These are phyloP conservation scores for Cryptosporidium meleagridis DNA, from an alignment of 169 alveolate species.

Conservation along the genomic window DNA sequence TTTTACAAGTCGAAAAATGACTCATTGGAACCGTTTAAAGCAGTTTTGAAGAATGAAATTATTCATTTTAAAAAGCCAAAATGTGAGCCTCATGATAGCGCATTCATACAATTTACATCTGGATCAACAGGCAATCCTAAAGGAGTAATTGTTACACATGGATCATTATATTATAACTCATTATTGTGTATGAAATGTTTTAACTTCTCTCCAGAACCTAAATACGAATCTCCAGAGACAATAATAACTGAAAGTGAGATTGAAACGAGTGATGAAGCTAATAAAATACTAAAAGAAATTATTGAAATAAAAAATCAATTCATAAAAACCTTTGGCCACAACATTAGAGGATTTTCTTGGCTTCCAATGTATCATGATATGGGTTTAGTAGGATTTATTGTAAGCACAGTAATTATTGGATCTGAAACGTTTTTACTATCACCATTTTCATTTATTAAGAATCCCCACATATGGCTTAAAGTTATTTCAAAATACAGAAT, in stretches of 20 bases:
- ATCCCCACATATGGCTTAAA: constrained; percentile 74
- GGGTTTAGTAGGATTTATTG: constrained; percentile 80
- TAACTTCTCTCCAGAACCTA: constrained; percentile 75
- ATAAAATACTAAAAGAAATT: not conserved
- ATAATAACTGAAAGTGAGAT: not conserved
- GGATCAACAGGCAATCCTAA: constrained; percentile 82
- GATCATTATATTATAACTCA: constrained; percentile 79
- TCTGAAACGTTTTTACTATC: constrained; percentile 64
- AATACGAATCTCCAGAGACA: constrained; percentile 10
- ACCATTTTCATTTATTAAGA: constrained; percentile 75
- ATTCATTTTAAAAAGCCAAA: constrained; percentile 37
- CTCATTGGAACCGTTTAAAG: not conserved
- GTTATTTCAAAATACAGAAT: constrained; percentile 45
- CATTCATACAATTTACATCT: constrained; percentile 81
- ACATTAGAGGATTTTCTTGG: constrained; percentile 79
- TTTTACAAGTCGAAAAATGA: not conserved
- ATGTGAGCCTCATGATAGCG: constrained; percentile 30
- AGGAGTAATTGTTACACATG: constrained; percentile 82
- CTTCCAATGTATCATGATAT: constrained; percentile 83
- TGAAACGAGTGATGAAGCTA: constrained; percentile 7
- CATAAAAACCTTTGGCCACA: constrained; percentile 68
- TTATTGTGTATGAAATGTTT: constrained; percentile 78
- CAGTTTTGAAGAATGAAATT: not conserved
- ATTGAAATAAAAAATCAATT: constrained; percentile 31
- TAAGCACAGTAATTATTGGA: constrained; percentile 75